Evolutionary conservation across 768 basidiomycete species (phyloP), one percentile per base, ranked within the genome.

Genomic region (Lepiota venenata): DNA sequence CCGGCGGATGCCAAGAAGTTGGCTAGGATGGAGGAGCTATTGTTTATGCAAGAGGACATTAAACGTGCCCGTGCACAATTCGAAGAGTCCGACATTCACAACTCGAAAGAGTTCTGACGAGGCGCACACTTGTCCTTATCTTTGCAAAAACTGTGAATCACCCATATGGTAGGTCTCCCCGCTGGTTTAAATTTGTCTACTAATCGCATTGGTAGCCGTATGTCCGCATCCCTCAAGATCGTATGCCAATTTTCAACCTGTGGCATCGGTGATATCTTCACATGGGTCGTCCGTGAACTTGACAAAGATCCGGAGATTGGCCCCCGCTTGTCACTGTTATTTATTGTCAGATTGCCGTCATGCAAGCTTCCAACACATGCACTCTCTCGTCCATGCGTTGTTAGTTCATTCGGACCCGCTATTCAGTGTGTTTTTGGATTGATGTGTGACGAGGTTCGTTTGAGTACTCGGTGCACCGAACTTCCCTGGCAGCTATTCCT

Each of bases 21-120:
- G 20, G 92, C 93, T 15, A 79, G 93, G 52, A 86, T 95, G 84
- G 93, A 96, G 66, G 93, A 96, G 65, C 71, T 96, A 35, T 65
- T 95, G 32, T 93, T 92, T 74, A 92, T 93, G 88, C 91, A 93
- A 66, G 91, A 93, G 65, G 93, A 93, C 62, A 94, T 95, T 69
- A 91, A 93, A 66, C 84, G 91, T 8, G 93, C 91, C 3, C 81
- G 87, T 42, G 84, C 84, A 10, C 87, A 91, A 63, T 93, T 93
- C 59, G 82, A 84, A 38, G 74, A 75, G 43, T 64, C 70, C 8
- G 76, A 76, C 45, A 66, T 72, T 25, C 69, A 72, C 50, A 70
- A 72, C 50, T 67, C 80, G 47, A 77, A 63, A 56, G 78, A 79
- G 47, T 77, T 78, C 60, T 79, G 69, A 69, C 11, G 29, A 29